Evolutionary conservation across 2,329 filamentous ascomycete species (phyloP).

Genomic region (Phyllachora maydis): DNA sequence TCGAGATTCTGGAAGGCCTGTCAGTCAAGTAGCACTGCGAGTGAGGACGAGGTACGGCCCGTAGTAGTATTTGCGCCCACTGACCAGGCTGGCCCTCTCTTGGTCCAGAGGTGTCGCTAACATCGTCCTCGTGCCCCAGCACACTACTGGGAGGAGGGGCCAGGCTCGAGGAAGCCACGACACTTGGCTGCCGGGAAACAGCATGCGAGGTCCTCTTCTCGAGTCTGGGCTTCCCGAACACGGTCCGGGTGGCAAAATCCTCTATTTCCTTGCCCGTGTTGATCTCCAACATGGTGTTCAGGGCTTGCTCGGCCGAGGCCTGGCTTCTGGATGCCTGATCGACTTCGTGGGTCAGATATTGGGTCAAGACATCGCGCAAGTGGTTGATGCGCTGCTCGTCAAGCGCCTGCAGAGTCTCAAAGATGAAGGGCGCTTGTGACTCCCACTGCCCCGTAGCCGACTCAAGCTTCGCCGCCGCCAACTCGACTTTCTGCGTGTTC

Average conservation of each 20-base stretch:
- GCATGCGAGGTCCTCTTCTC: constrained; percentile 17
- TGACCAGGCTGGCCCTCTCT: constrained; percentile 17
- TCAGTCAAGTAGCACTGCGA: no score
- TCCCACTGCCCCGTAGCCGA: constrained; percentile 76
- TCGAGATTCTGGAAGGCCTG: constrained; percentile 33
- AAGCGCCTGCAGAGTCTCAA: constrained; percentile 75
- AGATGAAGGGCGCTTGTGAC: constrained; percentile 83
- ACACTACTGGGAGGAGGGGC: constrained; percentile 12
- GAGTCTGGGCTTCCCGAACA: constrained; percentile 19
- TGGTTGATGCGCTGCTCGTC: constrained; percentile 83
- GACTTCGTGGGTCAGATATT: constrained; percentile 80
- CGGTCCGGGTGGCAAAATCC: constrained; percentile 33
- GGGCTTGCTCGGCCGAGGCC: constrained; percentile 53
- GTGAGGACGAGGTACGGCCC: no score
- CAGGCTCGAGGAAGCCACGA: constrained; percentile 9
- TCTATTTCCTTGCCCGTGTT: constrained; percentile 76
- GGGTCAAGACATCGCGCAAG: constrained; percentile 74
- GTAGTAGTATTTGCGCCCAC: no score
- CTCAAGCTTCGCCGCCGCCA: constrained; percentile 52
- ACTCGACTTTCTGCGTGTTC: constrained; percentile 57
- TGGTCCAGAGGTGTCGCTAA: constrained; percentile 22
- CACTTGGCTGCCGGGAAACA: constrained; percentile 17
- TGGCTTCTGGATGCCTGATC: constrained; percentile 67
- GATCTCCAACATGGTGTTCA: constrained; percentile 70
- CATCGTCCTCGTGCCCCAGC: constrained; percentile 12